Conservation (phyloP, 208 protist genomes). For the Paratrypanosoma confusum region DNA sequence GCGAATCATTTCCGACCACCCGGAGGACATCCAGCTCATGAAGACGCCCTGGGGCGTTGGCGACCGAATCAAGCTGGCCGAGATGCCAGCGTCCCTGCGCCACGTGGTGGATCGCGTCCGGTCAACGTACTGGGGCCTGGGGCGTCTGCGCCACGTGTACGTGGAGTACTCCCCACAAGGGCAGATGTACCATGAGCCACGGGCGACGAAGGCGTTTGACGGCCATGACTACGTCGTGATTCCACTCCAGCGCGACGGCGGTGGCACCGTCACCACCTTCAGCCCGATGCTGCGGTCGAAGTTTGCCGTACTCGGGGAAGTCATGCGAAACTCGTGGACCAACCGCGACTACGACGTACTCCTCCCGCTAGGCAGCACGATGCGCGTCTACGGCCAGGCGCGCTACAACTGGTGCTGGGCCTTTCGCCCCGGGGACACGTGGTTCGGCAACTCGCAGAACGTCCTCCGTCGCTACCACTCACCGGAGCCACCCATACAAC, state of each 20-base stretch:
- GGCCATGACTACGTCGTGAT: slow-evolving; percentile 85
- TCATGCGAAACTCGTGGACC: slow-evolving; percentile 65
- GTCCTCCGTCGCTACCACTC: slow-evolving; percentile 2
- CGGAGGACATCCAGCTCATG: slow-evolving; percentile 73
- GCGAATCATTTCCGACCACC: slow-evolving; percentile 66
- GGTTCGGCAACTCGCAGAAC: slow-evolving; percentile 56
- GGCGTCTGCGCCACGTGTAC: slow-evolving; percentile 76
- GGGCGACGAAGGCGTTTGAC: slow-evolving; percentile 55
- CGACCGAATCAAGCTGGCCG: slow-evolving; percentile 36
- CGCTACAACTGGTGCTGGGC: slow-evolving; percentile 83
- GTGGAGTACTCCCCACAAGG: slow-evolving; percentile 75
- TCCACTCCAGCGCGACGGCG: slow-evolving; percentile 47
- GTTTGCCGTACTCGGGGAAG: slow-evolving; percentile 33
- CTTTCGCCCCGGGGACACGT: slow-evolving; percentile 42
- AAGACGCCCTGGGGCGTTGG: slow-evolving; percentile 76
- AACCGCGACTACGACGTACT: slow-evolving; percentile 63
- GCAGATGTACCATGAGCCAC: slow-evolving; percentile 47
- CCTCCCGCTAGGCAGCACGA: slow-evolving; percentile 36
- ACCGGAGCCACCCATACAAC: not conserved
- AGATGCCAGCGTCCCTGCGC: slow-evolving; percentile 60
- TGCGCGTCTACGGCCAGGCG: slow-evolving; percentile 65
- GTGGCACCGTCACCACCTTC: slow-evolving; percentile 58
- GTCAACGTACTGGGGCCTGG: slow-evolving; percentile 29
- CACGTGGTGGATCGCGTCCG: slow-evolving; percentile 40
- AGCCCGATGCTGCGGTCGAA: slow-evolving; percentile 56